Base-by-base conservation (phyloP, 495 filamentous ascomycete species). In the Rusavskia elegans region DNA sequence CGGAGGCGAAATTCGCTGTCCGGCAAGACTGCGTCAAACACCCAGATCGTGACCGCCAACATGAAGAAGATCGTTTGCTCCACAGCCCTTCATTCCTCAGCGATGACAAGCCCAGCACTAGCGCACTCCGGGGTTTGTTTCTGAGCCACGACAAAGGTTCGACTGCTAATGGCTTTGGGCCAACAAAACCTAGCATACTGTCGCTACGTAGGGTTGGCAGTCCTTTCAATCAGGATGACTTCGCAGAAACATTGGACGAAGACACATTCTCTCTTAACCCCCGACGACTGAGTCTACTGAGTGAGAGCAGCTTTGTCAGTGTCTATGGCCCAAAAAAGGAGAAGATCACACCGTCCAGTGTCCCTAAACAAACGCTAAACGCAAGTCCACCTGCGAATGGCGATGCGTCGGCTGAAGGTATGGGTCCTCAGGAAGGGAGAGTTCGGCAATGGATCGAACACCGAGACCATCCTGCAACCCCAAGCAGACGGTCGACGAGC, bases 241-340 rank as follows among this genome's bases (percentile, higher is more conserved):
- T 67, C 63, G 7, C 68, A 66, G 49, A 66, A 63, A 57, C 61
- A 40, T 20, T 65, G 61, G 32, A 64, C 51, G 2, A 37, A 51
- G 39, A 56, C 4, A 68, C 70, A 14, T 20, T 42, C 10, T 42
- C 40, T 3, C 60, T 66, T 0, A 63, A 57, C 45, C 86, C 83
- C 48, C 84, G 84, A 8, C 74, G 82, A 45, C 66, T 89, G 19
- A 89, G 85, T 56, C 73, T 85, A 17, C 71, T 90, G 27, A 89
- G 85, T 59, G 84, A 90, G 63, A 86, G 83, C 58, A 87, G 83
- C 30, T 85, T 89, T 56, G 57, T 84, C 11, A 82, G 80, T 59
- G 70, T 85, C 6, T 81, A 82, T 52, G 83, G 55, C 19, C 49
- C 45, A 16, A 32, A 7, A 2, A 58, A 35, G 37, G 55, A 57